A percentile compares a stretch with the other conserved stretches of the same genome.
phyloP scores from a whole-genome alignment of 2,329 filamentous ascomycete species.

The Aspergillus aculeatus region DNA sequence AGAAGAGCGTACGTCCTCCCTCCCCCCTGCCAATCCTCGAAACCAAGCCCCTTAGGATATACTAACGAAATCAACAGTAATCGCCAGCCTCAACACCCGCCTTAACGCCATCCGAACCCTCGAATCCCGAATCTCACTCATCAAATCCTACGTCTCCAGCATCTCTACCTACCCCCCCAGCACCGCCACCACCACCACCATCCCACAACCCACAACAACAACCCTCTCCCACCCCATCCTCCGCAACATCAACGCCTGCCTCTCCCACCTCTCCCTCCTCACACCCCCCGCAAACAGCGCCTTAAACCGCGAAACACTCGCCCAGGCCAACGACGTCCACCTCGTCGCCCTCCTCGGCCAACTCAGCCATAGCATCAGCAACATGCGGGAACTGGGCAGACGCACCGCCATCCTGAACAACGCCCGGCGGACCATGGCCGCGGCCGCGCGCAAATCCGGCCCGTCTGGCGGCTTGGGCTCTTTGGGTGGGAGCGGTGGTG shows the following conservation, averaged over 20 bases:
- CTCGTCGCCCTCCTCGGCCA: conserved; percentile 73
- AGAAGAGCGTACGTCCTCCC: conserved; percentile 55
- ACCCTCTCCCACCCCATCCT: conserved; percentile 69
- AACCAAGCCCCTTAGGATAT: neutral
- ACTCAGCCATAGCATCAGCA: conserved; percentile 69
- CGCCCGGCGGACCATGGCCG: conserved; percentile 21
- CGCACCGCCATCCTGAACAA: conserved; percentile 66
- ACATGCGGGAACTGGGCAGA: conserved; percentile 70
- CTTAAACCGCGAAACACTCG: conserved; percentile 69
- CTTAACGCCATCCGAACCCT: conserved; percentile 94
- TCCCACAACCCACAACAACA: conserved; percentile 44
- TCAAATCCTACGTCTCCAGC: conserved; percentile 72
- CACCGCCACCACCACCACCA: conserved; percentile 15
- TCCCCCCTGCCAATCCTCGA: neutral
- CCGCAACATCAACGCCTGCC: conserved; percentile 81
- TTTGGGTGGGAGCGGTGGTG: neutral
- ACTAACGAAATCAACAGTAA: conserved; percentile 25
- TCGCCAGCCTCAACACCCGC: conserved; percentile 74
- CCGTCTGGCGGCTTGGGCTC: neutral
- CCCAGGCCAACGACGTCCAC: conserved; percentile 80
- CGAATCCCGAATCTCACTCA: conserved; percentile 69
- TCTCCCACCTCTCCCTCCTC: conserved; percentile 78
- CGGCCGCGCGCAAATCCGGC: conserved; percentile 19
- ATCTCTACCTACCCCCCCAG: conserved; percentile 68
- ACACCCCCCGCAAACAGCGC: conserved; percentile 66